Conservation (phyloP, 768 basidiomycete genomes). For the Calvatia gigantea region DNA sequence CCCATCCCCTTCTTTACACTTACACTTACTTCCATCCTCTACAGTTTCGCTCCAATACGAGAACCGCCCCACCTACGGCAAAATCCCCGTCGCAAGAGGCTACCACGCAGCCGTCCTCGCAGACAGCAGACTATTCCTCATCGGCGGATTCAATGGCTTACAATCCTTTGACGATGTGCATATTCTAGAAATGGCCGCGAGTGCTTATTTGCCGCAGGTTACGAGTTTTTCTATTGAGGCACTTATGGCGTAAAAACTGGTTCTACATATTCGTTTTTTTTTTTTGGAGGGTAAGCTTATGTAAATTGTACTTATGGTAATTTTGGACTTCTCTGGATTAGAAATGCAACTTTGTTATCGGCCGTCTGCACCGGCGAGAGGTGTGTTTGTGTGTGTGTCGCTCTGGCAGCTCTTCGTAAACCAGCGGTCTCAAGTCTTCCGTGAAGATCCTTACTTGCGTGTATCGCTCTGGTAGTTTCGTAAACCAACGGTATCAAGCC, state of each 20-base stretch:
- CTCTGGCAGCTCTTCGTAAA: no score
- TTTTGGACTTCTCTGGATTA: no score
- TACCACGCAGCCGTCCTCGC: slow-evolving; percentile 83
- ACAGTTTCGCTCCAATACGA: slow-evolving; percentile 86
- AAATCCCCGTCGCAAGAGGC: slow-evolving; percentile 69
- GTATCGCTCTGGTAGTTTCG: no score
- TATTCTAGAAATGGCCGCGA: slow-evolving; percentile 80
- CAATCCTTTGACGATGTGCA: slow-evolving; percentile 84
- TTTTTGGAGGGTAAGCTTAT: no score
- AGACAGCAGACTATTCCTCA: slow-evolving; percentile 81
- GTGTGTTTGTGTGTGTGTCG: no score
- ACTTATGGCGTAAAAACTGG: background rate
- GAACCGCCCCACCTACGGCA: slow-evolving; percentile 61
- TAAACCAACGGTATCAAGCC: no score
- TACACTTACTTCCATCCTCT: background rate
- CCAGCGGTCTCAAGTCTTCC: no score
- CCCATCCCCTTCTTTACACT: background rate
- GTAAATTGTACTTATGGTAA: no score
- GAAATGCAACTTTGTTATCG: no score
- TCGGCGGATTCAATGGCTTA: slow-evolving; percentile 87
- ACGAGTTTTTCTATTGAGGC: slow-evolving; percentile 66
- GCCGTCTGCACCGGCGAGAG: no score
- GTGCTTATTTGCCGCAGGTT: slow-evolving; percentile 88
- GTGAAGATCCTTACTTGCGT: no score
- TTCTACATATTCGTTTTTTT: background rate